Conservation (phyloP, 768 basidiomycete species). For the Coprinopsis cinerea region DNA sequence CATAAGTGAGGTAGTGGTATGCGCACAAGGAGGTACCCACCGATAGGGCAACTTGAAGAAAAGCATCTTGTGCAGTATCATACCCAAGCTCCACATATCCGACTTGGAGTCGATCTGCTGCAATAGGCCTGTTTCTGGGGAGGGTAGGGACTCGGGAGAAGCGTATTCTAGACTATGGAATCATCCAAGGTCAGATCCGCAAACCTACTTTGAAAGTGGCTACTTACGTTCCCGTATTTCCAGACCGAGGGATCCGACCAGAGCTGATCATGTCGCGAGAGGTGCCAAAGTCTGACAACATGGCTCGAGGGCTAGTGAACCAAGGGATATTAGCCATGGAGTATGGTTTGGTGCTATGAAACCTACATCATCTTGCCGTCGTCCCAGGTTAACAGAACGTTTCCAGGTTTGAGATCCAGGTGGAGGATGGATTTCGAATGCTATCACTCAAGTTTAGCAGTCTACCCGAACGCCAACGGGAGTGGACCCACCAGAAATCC, state of each 20-base stretch:
- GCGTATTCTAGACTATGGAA: slow-evolving; percentile 70
- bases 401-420: slow-evolving; percentile 90
- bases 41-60: slow-evolving; percentile 88
- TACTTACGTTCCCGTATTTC: slow-evolving; percentile 91
- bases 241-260: slow-evolving; percentile 57
- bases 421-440: slow-evolving; percentile 84
- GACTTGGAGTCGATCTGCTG: slow-evolving; percentile 78
- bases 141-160: slow-evolving; percentile 81
- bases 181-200: background rate
- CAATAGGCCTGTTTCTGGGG: slow-evolving; percentile 57
- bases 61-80: slow-evolving; percentile 90
- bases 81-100: slow-evolving; percentile 97
- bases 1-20: background rate
- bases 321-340: background rate
- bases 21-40: slow-evolving; percentile 26
- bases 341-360: background rate
- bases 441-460: slow-evolving; percentile 29
- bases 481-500: slow-evolving; percentile 67
- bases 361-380: slow-evolving; percentile 76
- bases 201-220: background rate
- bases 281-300: slow-evolving; percentile 95
- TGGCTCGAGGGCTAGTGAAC: slow-evolving; percentile 70
- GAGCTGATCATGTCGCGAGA: slow-evolving; percentile 84
- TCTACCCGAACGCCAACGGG: slow-evolving; percentile 1
- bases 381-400: slow-evolving; percentile 89